Evolutionary conservation across 371 early-diverging fungal species (phyloP).

Genomic region (Globomyces sp.): DNA sequence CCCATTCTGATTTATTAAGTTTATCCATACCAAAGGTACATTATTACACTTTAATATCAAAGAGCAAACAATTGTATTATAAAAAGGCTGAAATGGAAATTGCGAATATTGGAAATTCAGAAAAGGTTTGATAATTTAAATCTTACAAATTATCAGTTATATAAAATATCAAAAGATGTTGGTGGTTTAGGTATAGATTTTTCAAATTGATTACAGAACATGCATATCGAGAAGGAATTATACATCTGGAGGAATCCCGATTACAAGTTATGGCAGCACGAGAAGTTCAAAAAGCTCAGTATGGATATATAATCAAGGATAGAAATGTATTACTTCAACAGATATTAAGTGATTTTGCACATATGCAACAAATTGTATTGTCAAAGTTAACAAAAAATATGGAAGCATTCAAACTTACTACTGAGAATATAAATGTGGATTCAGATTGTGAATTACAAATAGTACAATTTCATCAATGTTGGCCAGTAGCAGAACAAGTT

Average conservation of each 20-base stretch:
- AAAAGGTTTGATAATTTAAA: too few relatives aligned
- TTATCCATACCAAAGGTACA: not conserved
- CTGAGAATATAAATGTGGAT: slow-evolving; percentile 1
- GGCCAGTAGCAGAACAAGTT: slow-evolving; percentile 29
- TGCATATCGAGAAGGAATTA: slow-evolving; percentile 21
- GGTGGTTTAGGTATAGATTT: not conserved
- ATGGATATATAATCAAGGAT: slow-evolving; percentile 1
- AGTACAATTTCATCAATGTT: slow-evolving; percentile 7
- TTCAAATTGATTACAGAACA: slow-evolving; percentile 16
- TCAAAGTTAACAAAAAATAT: not conserved
- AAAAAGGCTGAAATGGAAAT: slow-evolving; percentile 3
- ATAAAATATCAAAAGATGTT: slow-evolving; percentile 12
- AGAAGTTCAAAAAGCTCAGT: not conserved
- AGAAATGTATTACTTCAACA: slow-evolving; percentile 7
- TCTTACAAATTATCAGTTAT: not conserved
- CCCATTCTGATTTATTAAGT: not conserved
- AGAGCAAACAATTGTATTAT: not conserved
- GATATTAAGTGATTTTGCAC: not conserved
- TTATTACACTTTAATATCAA: not conserved
- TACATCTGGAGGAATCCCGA: slow-evolving; percentile 22
- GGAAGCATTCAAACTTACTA: slow-evolving; percentile 14
- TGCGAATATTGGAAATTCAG: not conserved
- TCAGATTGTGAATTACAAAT: not conserved
- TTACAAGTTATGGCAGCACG: slow-evolving; percentile 8
- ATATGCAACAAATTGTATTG: not conserved